Percentiles rank a stretch among this genome's conserved stretches.
These are phyloP conservation scores for Pichia terricola DNA, from an alignment of 1,139 yeast species.

Conservation along the genomic window DNA sequence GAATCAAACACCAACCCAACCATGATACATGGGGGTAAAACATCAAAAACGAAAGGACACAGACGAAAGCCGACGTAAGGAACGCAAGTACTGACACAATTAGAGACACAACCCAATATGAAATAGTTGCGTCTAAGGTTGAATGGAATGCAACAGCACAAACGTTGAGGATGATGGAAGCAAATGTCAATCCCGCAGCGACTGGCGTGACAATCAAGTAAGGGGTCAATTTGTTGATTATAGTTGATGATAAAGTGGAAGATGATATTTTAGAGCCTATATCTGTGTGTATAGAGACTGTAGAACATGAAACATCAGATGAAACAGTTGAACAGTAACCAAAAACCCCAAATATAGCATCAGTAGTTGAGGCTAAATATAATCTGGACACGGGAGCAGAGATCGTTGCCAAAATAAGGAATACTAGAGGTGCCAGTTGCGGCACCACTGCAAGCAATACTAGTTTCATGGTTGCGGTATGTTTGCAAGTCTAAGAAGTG, in stretches of 20 bases:
- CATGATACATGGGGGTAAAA: conserved; percentile 58
- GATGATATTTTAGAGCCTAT: conserved; percentile 13
- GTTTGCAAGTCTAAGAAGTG: no score
- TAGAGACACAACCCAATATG: conserved; percentile 27
- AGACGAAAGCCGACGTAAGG: conserved; percentile 40
- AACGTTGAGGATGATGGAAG: conserved; percentile 18
- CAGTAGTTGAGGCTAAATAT: conserved; percentile 27
- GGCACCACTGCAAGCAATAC: conserved; percentile 12
- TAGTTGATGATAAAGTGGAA: conserved; percentile 1
- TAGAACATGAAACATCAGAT: not conserved
- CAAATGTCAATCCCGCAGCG: conserved; percentile 23
- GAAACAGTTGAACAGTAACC: conserved; percentile 33
- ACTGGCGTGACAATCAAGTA: conserved; percentile 23
- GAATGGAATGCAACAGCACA: conserved; percentile 13
- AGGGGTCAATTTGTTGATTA: conserved; percentile 18
- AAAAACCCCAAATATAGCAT: conserved; percentile 26
- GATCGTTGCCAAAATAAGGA: conserved; percentile 38
- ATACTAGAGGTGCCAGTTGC: conserved; percentile 30
- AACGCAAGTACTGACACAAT: conserved; percentile 37
- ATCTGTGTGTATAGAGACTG: conserved; percentile 2
- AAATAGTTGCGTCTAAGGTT: conserved; percentile 10
- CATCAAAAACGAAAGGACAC: conserved; percentile 45
- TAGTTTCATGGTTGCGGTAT: conserved; percentile 1
- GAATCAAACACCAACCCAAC: conserved; percentile 63
- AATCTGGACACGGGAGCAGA: conserved; percentile 36